phyloP scores from a whole-genome alignment of 192 early-diverging fungal species.

The Coemansia sp. region DNA sequence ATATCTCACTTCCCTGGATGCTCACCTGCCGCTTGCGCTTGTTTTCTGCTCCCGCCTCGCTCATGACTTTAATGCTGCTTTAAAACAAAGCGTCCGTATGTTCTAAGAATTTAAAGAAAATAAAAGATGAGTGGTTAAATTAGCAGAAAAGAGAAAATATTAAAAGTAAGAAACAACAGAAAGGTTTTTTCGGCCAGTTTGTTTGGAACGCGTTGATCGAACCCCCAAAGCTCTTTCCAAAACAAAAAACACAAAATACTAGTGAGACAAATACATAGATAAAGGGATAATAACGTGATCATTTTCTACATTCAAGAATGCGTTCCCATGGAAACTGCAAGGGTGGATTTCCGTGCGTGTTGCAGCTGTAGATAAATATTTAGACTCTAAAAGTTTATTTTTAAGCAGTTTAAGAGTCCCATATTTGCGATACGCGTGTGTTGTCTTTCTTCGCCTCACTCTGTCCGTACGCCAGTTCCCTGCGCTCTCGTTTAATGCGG shows the following conservation, averaged over 20 bases:
- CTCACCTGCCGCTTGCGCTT: constrained; percentile 54
- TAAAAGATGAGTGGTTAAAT: constrained; percentile 1
- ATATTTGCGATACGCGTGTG: not conserved
- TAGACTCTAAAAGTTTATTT: not conserved
- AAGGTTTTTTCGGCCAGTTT: not conserved
- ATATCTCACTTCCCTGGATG: constrained; percentile 13
- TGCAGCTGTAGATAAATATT: not conserved
- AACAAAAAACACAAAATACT: not conserved
- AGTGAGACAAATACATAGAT: not conserved
- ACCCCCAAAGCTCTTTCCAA: not conserved
- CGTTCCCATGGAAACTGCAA: no score
- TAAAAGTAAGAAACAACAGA: constrained; percentile 6
- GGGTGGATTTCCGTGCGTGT: not conserved
- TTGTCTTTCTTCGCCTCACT: constrained; percentile 9
- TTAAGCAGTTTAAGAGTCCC: not conserved
- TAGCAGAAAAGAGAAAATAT: constrained; percentile 7
- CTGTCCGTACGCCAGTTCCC: constrained; percentile 30
- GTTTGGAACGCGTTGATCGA: constrained; percentile 1
- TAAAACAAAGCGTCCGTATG: not conserved
- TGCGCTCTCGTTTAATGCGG: constrained; percentile 44
- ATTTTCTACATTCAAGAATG: no score
- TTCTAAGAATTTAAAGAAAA: constrained; percentile 1
- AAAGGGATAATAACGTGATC: not conserved
- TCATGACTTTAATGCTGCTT: not conserved
- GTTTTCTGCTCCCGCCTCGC: constrained; percentile 23